These are phyloP conservation scores for Gaeumannomyces sp. DNA, from an alignment of 2,329 filamentous ascomycete genomes.

Conservation along the genomic window DNA sequence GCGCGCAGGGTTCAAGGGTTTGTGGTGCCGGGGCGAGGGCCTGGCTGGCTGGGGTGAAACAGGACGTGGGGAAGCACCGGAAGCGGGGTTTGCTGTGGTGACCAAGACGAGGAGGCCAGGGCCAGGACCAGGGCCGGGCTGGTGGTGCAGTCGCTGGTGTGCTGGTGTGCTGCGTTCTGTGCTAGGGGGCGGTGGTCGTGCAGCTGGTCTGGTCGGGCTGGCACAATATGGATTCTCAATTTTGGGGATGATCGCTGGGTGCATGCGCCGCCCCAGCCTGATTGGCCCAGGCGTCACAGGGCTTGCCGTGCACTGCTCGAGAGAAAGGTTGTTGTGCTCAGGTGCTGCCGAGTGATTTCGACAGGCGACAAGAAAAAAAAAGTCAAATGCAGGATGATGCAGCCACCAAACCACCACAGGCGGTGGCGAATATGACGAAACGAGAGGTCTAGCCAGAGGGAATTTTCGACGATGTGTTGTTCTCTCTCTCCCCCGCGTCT, in stretches of 20 bases:
- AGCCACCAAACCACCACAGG: too few species aligned
- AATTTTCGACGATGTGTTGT: too few species aligned
- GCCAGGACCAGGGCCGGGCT: too few species aligned
- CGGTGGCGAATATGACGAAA: not conserved
- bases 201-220: too few species aligned
- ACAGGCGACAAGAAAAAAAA: too few species aligned
- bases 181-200: not conserved
- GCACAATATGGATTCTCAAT: too few species aligned
- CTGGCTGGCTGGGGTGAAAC: slow-evolving; percentile 9
- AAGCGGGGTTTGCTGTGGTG: slow-evolving; percentile 1
- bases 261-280: not conserved
- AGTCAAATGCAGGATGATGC: too few species aligned
- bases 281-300: not conserved
- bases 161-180: not conserved
- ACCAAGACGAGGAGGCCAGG: not conserved
- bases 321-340: not conserved
- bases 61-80: slow-evolving; percentile 8
- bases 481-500: not conserved
- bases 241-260: too few species aligned
- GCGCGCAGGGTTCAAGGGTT: slow-evolving; percentile 5
- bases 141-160: not conserved
- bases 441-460: not conserved
- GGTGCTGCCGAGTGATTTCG: not conserved
- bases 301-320: not conserved
- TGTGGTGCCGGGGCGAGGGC: slow-evolving; percentile 3